Conservation (phyloP, 2,329 filamentous ascomycete genomes). For the Coniochaeta sp. region DNA sequence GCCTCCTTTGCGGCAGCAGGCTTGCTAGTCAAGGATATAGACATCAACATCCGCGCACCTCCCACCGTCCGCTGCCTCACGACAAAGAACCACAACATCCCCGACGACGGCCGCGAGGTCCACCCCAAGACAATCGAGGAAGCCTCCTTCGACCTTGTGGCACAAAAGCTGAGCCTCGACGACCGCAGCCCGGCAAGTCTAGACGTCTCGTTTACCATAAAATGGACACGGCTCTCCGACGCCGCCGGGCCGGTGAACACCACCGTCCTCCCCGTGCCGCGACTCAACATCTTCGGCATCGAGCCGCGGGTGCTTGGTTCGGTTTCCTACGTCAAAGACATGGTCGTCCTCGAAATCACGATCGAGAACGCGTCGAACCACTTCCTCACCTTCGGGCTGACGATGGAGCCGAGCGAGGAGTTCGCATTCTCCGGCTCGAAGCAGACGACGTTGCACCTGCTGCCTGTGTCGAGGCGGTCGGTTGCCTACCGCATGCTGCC, state of each 20-base stretch:
- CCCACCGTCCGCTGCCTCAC: slow-evolving; percentile 45
- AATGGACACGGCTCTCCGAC: slow-evolving; percentile 59
- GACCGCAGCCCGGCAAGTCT: slow-evolving; percentile 70
- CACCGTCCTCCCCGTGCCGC: slow-evolving; percentile 68
- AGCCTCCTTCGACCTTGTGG: slow-evolving; percentile 64
- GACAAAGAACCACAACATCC: slow-evolving; percentile 29
- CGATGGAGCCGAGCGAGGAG: slow-evolving; percentile 85
- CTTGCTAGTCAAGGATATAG: slow-evolving; percentile 55
- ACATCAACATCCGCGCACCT: slow-evolving; percentile 21
- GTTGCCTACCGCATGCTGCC: slow-evolving; percentile 72
- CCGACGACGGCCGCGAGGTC: slow-evolving; percentile 41
- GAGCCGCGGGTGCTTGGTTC: slow-evolving; percentile 79
- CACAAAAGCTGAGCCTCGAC: slow-evolving; percentile 72
- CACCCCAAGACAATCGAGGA: slow-evolving; percentile 63
- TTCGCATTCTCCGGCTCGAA: slow-evolving; percentile 93
- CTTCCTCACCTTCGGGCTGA: slow-evolving; percentile 86
- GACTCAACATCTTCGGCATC: slow-evolving; percentile 70
- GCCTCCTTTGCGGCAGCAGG: slow-evolving; percentile 74
- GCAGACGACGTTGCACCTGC: slow-evolving; percentile 67
- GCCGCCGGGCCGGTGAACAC: slow-evolving; percentile 38
- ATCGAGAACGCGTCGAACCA: slow-evolving; percentile 94
- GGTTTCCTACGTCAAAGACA: slow-evolving; percentile 35
- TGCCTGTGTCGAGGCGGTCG: slow-evolving; percentile 71
- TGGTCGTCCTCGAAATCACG: slow-evolving; percentile 48
- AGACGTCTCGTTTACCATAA: slow-evolving; percentile 67